A percentile compares a stretch with the other conserved stretches of the same genome.
Evolutionary conservation across 73 alveolate genomes (phyloP).

Genomic region (Paramecium sexaurelia): DNA sequence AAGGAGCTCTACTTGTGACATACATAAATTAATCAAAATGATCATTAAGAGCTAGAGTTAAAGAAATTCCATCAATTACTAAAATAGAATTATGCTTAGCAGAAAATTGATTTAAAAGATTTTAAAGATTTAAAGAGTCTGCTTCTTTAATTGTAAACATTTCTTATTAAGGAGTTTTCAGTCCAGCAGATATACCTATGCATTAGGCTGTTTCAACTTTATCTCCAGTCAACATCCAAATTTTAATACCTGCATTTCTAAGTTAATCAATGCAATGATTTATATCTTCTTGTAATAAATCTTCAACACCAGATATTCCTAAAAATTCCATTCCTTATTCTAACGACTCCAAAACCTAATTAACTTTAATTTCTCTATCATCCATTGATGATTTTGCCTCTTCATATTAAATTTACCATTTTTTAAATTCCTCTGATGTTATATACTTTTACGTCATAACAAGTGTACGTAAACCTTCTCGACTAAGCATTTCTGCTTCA

Average conservation of each 20-base stretch:
- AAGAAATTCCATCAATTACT: slow-evolving; percentile 72
- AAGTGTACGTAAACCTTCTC: slow-evolving; percentile 93
- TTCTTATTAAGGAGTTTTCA: slow-evolving; percentile 64
- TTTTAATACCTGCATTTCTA: slow-evolving; percentile 89
- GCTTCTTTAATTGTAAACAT: slow-evolving; percentile 63
- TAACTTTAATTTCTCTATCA: slow-evolving; percentile 78
- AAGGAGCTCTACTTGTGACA: slow-evolving; percentile 64
- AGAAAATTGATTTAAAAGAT: slow-evolving; percentile 40
- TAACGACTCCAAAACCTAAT: slow-evolving; percentile 75
- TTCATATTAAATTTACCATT: slow-evolving; percentile 73
- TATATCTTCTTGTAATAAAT: slow-evolving; percentile 88
- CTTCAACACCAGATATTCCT: slow-evolving; percentile 96
- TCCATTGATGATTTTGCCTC: slow-evolving; percentile 81
- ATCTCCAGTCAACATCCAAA: slow-evolving; percentile 97
- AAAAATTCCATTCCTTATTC: slow-evolving; percentile 89
- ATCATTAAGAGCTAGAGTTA: slow-evolving; percentile 43
- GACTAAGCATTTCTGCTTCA: slow-evolving; percentile 87
- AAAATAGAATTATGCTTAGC: slow-evolving; percentile 49
- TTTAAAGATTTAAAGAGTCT: slow-evolving; percentile 36
- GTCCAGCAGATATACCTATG: slow-evolving; percentile 83
- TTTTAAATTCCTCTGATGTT: slow-evolving; percentile 75
- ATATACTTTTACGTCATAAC: slow-evolving; percentile 84
- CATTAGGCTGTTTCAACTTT: slow-evolving; percentile 97
- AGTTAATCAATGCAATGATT: slow-evolving; percentile 79
- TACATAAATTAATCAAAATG: slow-evolving; percentile 45